Evolutionary conservation across 2,329 filamentous ascomycete genomes (phyloP), one percentile per base, ranked within the genome.

Genomic region (Colletotrichum tabaci): DNA sequence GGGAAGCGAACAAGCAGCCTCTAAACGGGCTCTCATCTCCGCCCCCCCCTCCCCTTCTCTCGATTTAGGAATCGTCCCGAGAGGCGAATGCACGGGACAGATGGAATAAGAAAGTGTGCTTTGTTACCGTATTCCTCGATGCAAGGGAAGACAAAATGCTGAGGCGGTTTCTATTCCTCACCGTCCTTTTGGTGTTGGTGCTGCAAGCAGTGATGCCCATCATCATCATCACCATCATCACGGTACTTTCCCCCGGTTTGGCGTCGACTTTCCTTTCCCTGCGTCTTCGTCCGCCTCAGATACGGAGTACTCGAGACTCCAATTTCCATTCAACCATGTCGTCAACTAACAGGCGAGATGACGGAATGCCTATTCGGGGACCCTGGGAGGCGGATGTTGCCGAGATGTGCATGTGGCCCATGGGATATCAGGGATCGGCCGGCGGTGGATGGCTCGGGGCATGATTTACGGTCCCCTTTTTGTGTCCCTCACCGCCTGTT

Each of bases 1-100:
- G 44, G 50, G 38, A 50, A 50, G 68, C 52, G 68, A 71, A 53
- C 50, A 38, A 56, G 30, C 56, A 56, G 56, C 56, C 30, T 67
- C 67, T 13, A 68, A 68, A 62, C 38, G 38, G 57, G 64, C 52
- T 57, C 12, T 61, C 56, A 63, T 71, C 64, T 68, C 68, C 68
- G 68, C 30, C 15, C 15, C 21, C 21, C 21, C 21, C 4, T 46
- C 21, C 64, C 56, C 64, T 67, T 67, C 67, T 58, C 64, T 67
- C n/a, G 46, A 61, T 47, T 42, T 50, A 61, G 35, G 67, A 61
- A 67, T 46, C 18, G 26, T 42, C 26, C 56, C 62, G 63, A 52
- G 23, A 21, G 52, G 35, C 35, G 49, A 35, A 35, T 23, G 49
- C 44, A 23, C 61, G 40, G 53, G 57, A 35, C 50, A 53, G 26